Evolutionary conservation across 805 yeast genomes (phyloP), one percentile per base, ranked within the genome.

Genomic region (Saturnispora diversa): DNA sequence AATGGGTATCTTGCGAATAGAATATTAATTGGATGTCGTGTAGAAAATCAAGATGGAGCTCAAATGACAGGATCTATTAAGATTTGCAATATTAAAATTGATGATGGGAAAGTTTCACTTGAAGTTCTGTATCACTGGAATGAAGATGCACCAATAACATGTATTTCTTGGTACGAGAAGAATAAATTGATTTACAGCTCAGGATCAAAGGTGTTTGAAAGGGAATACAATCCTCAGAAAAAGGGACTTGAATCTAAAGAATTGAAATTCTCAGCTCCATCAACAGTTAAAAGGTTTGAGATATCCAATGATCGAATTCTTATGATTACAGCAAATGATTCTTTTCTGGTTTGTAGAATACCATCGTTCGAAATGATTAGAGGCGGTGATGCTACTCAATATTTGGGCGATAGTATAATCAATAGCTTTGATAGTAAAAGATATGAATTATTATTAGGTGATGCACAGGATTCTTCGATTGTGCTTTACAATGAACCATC

Each of bases 11-110:
- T 42, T 42, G 6, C 58, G 52, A 32, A 43, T 50, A 31, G 60
- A 58, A 31, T 65, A 7, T 44, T 65, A 8, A 40, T 66, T 17
- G 69, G 70, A 1, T 64, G 68, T 42, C 41, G 40, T 5, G 24
- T 17, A 2, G 25, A 40, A 10, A 37, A 39, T 21, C 48, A 45
- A 3, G 27, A 44, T 17, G 31, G 20, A 10, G 11, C n/a, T n/a
- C n/a, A 6, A n/a, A 17, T 13, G 15, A 26, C 44, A n/a, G 62
- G 63, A 0, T 13, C 45, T 1, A 47, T 62, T 6, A 55, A 54
- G 38, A 50, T 61, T 6, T 47, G 60, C 7, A 62, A 58, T 28
- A 22, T 62, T 16, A 51, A 44, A 20, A 50, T 48, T 15, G 19
- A 37, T 1, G 46, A 40, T 6, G 50, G 41, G 6, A n/a, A 21